Percentiles rank a stretch among this genome's conserved stretches.
These are phyloP conservation scores for Phialophora chinensis DNA, from an alignment of 2,329 filamentous ascomycete species.

Conservation along the genomic window DNA sequence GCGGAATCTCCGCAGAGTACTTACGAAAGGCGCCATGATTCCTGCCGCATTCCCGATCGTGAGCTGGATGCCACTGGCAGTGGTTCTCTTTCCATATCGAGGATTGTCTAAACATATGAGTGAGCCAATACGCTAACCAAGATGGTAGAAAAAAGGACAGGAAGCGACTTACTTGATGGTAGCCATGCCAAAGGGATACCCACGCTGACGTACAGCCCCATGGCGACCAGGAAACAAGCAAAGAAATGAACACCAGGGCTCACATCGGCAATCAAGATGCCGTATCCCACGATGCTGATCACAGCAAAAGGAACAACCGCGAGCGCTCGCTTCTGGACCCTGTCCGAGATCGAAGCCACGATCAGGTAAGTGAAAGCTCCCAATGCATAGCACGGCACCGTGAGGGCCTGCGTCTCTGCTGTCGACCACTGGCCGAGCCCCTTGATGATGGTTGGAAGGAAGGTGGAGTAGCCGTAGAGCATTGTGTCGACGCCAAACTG, in stretches of 20 bases:
- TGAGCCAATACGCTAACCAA: constrained; percentile 47
- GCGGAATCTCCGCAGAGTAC: constrained; percentile 35
- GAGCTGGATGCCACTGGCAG: constrained; percentile 62
- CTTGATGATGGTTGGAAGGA: constrained; percentile 78
- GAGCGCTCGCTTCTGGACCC: constrained; percentile 67
- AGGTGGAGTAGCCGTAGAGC: constrained; percentile 79
- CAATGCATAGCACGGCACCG: constrained; percentile 77
- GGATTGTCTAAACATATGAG: constrained; percentile 68
- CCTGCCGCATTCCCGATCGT: constrained; percentile 63
- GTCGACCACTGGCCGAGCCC: constrained; percentile 68
- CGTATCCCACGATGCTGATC: constrained; percentile 72
- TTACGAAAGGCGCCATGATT: constrained; percentile 74
- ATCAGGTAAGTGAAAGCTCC: constrained; percentile 73
- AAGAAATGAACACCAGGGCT: constrained; percentile 72
- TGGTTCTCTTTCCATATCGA: constrained; percentile 76
- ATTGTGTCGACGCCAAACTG: constrained; percentile 78
- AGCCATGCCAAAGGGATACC: constrained; percentile 63
- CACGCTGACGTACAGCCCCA: constrained; percentile 70
- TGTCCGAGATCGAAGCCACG: constrained; percentile 71
- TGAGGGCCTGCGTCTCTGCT: constrained; percentile 74
- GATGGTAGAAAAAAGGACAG: constrained; percentile 40
- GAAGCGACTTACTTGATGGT: constrained; percentile 37
- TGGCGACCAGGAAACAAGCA: constrained; percentile 76
- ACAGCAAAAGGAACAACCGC: constrained; percentile 68
- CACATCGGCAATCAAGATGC: constrained; percentile 66